These are phyloP conservation scores for Scheffersomyces titani DNA, from an alignment of 1,139 yeast genomes.

Conservation along the genomic window DNA sequence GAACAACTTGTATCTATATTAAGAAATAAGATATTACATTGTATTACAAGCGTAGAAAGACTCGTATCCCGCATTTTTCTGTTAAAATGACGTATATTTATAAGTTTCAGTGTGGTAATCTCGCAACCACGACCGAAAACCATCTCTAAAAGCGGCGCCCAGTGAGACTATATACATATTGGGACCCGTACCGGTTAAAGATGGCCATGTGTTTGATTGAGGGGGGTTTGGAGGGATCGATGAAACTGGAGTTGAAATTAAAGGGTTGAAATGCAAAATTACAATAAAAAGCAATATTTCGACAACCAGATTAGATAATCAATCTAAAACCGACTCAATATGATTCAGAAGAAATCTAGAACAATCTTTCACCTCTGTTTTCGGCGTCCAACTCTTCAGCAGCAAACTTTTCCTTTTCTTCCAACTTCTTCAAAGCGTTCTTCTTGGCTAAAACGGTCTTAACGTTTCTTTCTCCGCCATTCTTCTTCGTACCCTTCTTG, in stretches of 20 bases:
- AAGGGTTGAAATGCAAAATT: not conserved
- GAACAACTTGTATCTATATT: not conserved
- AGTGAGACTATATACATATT: not conserved
- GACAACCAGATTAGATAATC: not conserved
- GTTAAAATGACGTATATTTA: not conserved
- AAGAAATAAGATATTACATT: not conserved
- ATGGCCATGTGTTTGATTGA: not conserved
- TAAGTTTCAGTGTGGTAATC: not conserved
- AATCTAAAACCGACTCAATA: not conserved
- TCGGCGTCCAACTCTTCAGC: slow-evolving; percentile 21
- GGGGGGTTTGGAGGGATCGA: not conserved
- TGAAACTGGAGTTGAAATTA: not conserved
- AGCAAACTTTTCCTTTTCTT: slow-evolving; percentile 35
- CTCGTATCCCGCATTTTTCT: not conserved
- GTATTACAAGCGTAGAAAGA: not conserved
- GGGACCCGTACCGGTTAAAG: not conserved
- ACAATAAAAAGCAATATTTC: not conserved
- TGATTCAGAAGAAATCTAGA: slow-evolving; percentile 5
- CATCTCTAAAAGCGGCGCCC: not conserved
- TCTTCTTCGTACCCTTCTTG: slow-evolving; percentile 70
- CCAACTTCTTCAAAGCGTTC: slow-evolving; percentile 58
- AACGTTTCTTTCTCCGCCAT: slow-evolving; percentile 88
- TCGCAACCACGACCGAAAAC: not conserved
- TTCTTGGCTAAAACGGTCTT: slow-evolving; percentile 69
- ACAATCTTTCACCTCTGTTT: slow-evolving; percentile 21